Evolutionary conservation across 192 early-diverging fungal genomes (phyloP).

Genomic region (Oehlia diaphana): DNA sequence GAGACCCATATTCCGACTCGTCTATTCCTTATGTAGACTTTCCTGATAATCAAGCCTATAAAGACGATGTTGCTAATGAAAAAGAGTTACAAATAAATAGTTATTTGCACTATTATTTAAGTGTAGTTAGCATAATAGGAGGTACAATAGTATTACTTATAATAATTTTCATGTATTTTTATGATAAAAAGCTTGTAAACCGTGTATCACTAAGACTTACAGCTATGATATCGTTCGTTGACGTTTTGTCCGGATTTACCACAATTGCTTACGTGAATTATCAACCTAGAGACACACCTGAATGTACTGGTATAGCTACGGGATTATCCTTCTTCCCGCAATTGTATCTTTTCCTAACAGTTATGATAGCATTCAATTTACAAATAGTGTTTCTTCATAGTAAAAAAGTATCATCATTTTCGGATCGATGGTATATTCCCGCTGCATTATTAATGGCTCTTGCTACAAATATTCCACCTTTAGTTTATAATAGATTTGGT

Average conservation of each 20-base stretch:
- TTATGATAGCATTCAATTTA: slow-evolving; percentile 25
- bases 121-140: slow-evolving; percentile 6
- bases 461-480: slow-evolving; percentile 11
- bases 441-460: neutral
- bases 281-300: neutral
- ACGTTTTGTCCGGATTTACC: neutral
- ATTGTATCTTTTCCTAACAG: slow-evolving; percentile 14
- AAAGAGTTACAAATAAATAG: neutral
- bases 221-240: slow-evolving; percentile 18
- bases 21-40: neutral
- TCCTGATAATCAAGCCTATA: neutral
- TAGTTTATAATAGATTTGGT: slow-evolving; percentile 3
- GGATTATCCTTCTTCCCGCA: slow-evolving; percentile 12
- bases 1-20: neutral
- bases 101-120: neutral
- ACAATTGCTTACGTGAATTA: neutral
- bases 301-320: neutral
- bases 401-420: slow-evolving; percentile 17
- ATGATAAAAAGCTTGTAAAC: slow-evolving; percentile 19
- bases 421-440: slow-evolving; percentile 17
- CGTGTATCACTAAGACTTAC: slow-evolving; percentile 10
- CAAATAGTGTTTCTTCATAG: slow-evolving; percentile 24
- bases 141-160: slow-evolving; percentile 17
- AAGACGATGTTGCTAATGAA: neutral
- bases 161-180: slow-evolving; percentile 16